Evolutionary conservation across 2,329 filamentous ascomycete species (phyloP).

Genomic region (Xenoacremonium recifei): DNA sequence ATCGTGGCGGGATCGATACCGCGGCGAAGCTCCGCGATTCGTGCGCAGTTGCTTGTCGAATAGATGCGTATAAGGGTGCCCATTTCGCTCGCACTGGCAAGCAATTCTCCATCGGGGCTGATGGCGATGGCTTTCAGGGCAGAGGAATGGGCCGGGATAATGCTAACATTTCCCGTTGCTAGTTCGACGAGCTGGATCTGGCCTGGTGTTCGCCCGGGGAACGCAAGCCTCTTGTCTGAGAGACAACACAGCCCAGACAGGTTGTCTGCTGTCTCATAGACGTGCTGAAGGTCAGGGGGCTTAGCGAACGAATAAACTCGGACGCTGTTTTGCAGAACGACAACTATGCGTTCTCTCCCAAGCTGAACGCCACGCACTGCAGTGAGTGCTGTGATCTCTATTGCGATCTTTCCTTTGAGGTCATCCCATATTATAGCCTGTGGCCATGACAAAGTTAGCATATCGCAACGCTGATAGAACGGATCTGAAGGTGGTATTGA

Average conservation of each 20-base stretch:
- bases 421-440: conserved; percentile 91
- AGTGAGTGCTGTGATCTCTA: conserved; percentile 79
- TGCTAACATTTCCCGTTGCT: conserved; percentile 77
- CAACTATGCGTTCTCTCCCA: conserved; percentile 71
- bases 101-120: conserved; percentile 73
- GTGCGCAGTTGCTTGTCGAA: conserved; percentile 75
- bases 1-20: conserved; percentile 87
- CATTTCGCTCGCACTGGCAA: conserved; percentile 88
- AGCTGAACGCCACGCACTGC: conserved; percentile 79
- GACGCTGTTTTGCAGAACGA: conserved; percentile 79
- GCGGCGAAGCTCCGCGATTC: conserved; percentile 79
- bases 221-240: conserved; percentile 70
- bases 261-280: conserved; percentile 87
- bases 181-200: conserved; percentile 88
- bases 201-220: conserved; percentile 82
- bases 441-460: conserved; percentile 8
- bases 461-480: background rate
- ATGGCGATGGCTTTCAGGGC: conserved; percentile 76
- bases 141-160: conserved; percentile 86
- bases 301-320: conserved; percentile 78
- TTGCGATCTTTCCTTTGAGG: conserved; percentile 65
- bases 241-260: conserved; percentile 77
- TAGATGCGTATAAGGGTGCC: conserved; percentile 89
- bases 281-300: conserved; percentile 65
- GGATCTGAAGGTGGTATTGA: conserved; percentile 29